Percentiles rank a stretch among this genome's conserved stretches.
Conservation (phyloP, 345 rosid genomes). For the Bruguiera sexangula region DNA sequence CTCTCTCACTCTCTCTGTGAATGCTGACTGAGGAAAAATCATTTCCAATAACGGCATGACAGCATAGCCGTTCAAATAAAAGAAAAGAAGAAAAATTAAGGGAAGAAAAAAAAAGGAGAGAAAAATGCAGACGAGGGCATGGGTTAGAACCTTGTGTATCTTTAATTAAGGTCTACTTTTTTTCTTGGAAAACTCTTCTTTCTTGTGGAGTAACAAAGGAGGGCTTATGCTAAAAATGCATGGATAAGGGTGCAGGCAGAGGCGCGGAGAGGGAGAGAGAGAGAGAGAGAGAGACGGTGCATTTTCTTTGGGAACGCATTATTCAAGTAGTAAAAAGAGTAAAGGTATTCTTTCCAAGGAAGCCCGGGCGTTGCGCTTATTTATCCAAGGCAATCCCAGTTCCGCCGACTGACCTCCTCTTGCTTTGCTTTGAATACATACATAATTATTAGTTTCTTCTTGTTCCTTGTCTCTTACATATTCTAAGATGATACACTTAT, state of each 20-base stretch:
- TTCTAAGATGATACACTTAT: neutral
- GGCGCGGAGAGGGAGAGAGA: no score
- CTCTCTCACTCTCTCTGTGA: no score
- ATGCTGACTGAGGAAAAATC: no score
- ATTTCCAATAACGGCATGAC: no score
- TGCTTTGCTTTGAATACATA: neutral
- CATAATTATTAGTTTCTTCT: neutral
- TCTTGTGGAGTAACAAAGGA: neutral
- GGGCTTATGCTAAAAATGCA: neutral
- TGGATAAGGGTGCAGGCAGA: conserved; percentile 18
- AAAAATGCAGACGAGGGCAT: conserved; percentile 12
- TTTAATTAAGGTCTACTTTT: conserved; percentile 10
- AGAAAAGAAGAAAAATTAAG: neutral
- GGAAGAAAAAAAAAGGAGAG: neutral
- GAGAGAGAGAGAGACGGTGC: no score
- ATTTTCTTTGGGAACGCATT: no score
- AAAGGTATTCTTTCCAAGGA: conserved; percentile 26
- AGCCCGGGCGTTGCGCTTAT: conserved; percentile 47
- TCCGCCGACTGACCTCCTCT: conserved; percentile 22
- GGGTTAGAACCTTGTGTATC: conserved; percentile 12
- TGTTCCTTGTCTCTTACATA: conserved; percentile 19
- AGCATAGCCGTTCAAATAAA: neutral
- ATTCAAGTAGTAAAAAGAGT: no score
- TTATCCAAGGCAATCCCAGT: conserved; percentile 47
- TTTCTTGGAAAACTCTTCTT: conserved; percentile 24